A percentile compares a stretch with the other conserved stretches of the same genome.
These are phyloP conservation scores for Setaria italica DNA, from an alignment of 202 grass and related monocot species.

Conservation along the genomic window DNA sequence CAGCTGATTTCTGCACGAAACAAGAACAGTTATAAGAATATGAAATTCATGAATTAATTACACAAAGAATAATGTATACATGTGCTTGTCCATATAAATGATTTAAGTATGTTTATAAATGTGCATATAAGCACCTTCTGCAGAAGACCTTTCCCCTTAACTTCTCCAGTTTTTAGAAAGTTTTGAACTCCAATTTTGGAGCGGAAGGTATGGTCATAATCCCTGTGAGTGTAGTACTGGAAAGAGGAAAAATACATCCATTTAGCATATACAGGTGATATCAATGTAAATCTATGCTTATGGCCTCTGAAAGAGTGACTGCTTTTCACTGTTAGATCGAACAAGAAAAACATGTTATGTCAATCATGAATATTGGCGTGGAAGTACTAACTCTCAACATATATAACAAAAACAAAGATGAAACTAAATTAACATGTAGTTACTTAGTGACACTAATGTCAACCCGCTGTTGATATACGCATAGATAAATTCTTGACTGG, in stretches of 20 bases:
- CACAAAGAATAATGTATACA: neutral
- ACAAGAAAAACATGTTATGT: neutral
- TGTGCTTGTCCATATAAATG: neutral
- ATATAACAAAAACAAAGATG: neutral
- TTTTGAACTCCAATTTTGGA: too few species aligned
- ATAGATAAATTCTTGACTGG: neutral
- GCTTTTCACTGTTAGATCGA: neutral
- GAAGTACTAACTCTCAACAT: neutral
- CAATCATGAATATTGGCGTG: neutral
- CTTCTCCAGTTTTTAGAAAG: neutral
- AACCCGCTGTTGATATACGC: neutral
- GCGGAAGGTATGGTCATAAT: too few species aligned
- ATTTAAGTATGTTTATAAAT: neutral
- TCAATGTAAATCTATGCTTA: neutral
- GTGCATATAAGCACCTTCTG: neutral
- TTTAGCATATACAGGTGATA: neutral
- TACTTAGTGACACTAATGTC: neutral
- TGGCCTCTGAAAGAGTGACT: neutral
- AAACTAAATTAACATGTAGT: neutral
- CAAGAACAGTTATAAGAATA: neutral
- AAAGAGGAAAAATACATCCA: neutral
- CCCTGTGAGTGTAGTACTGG: too few species aligned
- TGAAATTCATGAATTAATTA: neutral
- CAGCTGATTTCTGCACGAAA: neutral
- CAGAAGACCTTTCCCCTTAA: neutral